phyloP scores from a whole-genome alignment of 331 rosid species.

The Saraca asoca region DNA sequence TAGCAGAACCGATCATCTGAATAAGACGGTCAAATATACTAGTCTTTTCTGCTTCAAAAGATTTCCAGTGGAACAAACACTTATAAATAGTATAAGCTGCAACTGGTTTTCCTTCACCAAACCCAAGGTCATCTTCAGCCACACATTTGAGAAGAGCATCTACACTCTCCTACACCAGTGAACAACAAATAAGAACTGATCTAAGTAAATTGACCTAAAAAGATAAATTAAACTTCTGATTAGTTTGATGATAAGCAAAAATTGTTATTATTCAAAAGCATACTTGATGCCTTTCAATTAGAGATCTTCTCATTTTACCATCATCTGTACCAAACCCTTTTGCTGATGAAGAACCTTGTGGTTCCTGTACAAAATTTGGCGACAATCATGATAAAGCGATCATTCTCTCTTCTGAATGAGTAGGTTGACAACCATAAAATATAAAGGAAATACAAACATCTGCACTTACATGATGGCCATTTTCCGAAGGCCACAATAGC shows the following conservation, averaged over 20 bases:
- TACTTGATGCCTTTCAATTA: conserved; percentile 80
- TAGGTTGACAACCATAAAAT: conserved; percentile 11
- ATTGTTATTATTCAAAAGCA: conserved; percentile 30
- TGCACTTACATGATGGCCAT: conserved; percentile 73
- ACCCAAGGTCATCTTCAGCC: conserved; percentile 63
- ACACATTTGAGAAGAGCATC: conserved; percentile 70
- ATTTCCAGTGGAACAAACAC: conserved; percentile 85
- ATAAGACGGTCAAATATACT: conserved; percentile 88
- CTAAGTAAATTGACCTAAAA: conserved; percentile 21
- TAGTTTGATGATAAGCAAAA: conserved; percentile 31
- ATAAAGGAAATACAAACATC: conserved; percentile 26
- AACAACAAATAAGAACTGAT: conserved; percentile 24
- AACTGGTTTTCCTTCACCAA: conserved; percentile 83
- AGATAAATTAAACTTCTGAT: conserved; percentile 14
- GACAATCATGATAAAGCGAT: conserved; percentile 1
- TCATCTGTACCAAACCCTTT: conserved; percentile 65
- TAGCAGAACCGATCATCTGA: conserved; percentile 76
- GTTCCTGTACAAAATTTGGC: conserved; percentile 49
- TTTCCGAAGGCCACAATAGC: conserved; percentile 58
- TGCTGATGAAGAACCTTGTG: conserved; percentile 36
- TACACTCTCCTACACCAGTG: conserved; percentile 72
- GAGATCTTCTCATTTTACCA: conserved; percentile 57
- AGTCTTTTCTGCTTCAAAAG: conserved; percentile 91
- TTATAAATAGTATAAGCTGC: conserved; percentile 80
- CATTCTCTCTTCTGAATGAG: not conserved